Evolutionary conservation across 1,284 basidiomycete species (phyloP), one percentile per base, ranked within the genome.

Genomic region (Puccinia horiana): DNA sequence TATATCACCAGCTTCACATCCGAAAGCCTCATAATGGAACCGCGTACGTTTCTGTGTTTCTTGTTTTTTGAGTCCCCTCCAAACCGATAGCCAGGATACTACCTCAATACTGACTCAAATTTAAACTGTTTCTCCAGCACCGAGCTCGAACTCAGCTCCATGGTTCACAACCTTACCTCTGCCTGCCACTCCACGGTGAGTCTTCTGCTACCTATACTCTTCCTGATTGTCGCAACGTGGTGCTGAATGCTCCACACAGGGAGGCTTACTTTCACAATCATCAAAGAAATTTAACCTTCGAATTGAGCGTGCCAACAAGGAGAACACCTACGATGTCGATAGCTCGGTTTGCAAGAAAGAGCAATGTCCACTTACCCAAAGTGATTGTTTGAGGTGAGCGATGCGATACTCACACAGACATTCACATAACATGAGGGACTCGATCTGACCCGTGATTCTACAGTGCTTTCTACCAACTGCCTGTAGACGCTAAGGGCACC

Each of bases 301-400:
- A 42, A n/a, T 65, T 65, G 63, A 65, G 37, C 63, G 63, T 42
- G 37, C 35, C 23, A 42, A 6, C 37, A 65, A 65, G 23, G 63
- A 40, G 40, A 65, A 65, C 63, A 42, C 5, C 5, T 32, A 65
- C 32, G 63, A 65, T 1, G 37, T 65, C 18, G 23, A 65, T 37
- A 65, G 5, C 37, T 32, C 63, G 32, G 20, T 65, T 65, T 65
- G 63, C 37, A 65, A 65, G 37, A 65, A 65, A n/a, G 5, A 65
- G 37, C 16, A 65, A 40, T 65, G 63, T n/a, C 63, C 63, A 20
- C 23, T 65, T 3, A 65, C 63, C 23, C 63, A 65, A 65, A 65
- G 63, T 42, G 63, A 65, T 65, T 65, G 63, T 12, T 65, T 65
- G 37, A 65, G 63, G 63, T 65, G 63, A 65, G 63, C 11, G 37